These are phyloP conservation scores for Mycena chlorophos DNA, from an alignment of 768 basidiomycete species.

Conservation along the genomic window DNA sequence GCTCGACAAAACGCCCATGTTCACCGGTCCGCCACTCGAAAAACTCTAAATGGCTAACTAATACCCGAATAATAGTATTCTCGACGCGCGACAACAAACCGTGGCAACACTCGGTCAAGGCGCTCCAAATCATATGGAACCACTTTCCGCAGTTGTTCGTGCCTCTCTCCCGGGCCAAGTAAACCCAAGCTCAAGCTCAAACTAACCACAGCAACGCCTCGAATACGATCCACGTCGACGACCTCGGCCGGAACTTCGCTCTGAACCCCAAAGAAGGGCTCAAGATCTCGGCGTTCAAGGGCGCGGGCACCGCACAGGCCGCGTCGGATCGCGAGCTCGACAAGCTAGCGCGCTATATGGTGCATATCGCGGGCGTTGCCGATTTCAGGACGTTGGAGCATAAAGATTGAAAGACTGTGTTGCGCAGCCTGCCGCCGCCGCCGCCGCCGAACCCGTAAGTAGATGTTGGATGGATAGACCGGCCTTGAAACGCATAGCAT, in stretches of 20 bases:
- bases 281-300: slow-evolving; percentile 80
- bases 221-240: slow-evolving; percentile 88
- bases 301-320: slow-evolving; percentile 64
- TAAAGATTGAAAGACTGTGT: slow-evolving; percentile 59
- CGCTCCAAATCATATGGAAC: slow-evolving; percentile 85
- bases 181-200: neutral
- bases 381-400: slow-evolving; percentile 71
- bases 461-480: too few relatives aligned
- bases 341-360: slow-evolving; percentile 61
- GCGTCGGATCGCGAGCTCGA: slow-evolving; percentile 68
- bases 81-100: slow-evolving; percentile 68
- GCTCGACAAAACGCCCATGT: slow-evolving; percentile 87
- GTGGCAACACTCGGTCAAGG: slow-evolving; percentile 80
- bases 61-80: too few relatives aligned
- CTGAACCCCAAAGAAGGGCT: slow-evolving; percentile 82
- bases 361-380: slow-evolving; percentile 55
- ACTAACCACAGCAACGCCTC: slow-evolving; percentile 41
- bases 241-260: slow-evolving; percentile 87
- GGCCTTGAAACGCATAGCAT: too few relatives aligned
- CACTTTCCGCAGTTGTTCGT: slow-evolving; percentile 77
- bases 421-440: slow-evolving; percentile 43
- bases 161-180: neutral
- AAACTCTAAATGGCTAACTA: too few relatives aligned
- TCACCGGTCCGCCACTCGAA: too few relatives aligned
- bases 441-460: too few relatives aligned